These are phyloP conservation scores for Chloris gayana DNA, from an alignment of 176 grass and related monocot genomes.

Conservation along the genomic window DNA sequence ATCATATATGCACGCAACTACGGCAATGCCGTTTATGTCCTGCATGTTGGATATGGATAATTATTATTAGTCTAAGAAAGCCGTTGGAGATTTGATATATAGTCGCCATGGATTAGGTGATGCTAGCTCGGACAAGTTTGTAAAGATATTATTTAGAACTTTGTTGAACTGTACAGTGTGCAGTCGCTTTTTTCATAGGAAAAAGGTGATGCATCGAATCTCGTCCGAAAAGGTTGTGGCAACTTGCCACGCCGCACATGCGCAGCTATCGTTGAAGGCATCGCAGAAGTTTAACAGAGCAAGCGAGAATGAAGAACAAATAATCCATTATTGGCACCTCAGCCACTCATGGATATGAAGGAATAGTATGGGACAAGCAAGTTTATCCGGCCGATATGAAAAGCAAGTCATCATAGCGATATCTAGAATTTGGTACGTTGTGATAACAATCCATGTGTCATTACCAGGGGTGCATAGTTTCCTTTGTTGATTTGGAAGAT, in stretches of 20 bases:
- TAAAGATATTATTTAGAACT: slow-evolving; percentile 9
- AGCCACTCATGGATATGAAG: not conserved
- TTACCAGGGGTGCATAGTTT: not conserved
- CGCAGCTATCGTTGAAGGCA: not conserved
- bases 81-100: not conserved
- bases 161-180: not conserved
- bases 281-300: not conserved
- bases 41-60: not conserved
- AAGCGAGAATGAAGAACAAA: not conserved
- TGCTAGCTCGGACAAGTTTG: not conserved
- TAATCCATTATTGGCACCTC: not conserved
- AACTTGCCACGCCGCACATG: slow-evolving; percentile 24
- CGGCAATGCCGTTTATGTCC: not conserved
- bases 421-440: not conserved
- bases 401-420: not conserved
- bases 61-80: slow-evolving; percentile 11
- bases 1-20: not conserved
- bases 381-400: not conserved
- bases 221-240: slow-evolving; percentile 18
- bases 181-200: not conserved
- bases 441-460: not conserved
- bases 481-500: not conserved
- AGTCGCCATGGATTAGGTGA: not conserved
- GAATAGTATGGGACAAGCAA: not conserved
- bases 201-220: not conserved